phyloP scores from a whole-genome alignment of 805 yeast genomes.

The Lachancea cidri region DNA sequence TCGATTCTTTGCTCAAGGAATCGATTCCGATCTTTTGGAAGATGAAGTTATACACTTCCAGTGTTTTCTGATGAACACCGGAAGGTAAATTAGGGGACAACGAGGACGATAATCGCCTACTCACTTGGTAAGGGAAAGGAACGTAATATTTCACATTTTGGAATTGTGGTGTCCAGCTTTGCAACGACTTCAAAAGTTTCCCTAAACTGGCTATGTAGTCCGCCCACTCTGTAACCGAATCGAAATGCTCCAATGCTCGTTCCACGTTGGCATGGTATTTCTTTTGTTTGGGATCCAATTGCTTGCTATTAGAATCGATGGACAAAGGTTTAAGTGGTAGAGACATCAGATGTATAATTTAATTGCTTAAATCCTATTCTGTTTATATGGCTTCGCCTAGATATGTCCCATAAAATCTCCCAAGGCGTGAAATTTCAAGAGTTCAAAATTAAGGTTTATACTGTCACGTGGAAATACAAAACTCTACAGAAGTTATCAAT shows the following conservation, averaged over 20 bases:
- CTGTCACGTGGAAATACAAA: too few species aligned
- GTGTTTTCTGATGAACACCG: slow-evolving; percentile 89
- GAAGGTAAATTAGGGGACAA: slow-evolving; percentile 79
- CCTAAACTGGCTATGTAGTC: slow-evolving; percentile 90
- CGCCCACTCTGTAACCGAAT: slow-evolving; percentile 92
- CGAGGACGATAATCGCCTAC: slow-evolving; percentile 72
- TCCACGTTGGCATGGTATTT: slow-evolving; percentile 65
- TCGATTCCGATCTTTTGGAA: slow-evolving; percentile 59
- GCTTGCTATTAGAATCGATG: slow-evolving; percentile 27
- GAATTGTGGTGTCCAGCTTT: slow-evolving; percentile 39
- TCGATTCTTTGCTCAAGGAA: slow-evolving; percentile 49
- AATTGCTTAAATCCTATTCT: background rate
- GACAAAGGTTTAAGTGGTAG: slow-evolving; percentile 29
- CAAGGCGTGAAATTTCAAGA: too few species aligned
- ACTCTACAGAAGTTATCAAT: too few species aligned
- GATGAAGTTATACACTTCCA: slow-evolving; percentile 68
- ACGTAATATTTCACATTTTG: slow-evolving; percentile 45
- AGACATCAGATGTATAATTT: slow-evolving; percentile 25
- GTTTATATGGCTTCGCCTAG: slow-evolving; percentile 1
- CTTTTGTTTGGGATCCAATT: slow-evolving; percentile 57
- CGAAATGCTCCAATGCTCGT: slow-evolving; percentile 69
- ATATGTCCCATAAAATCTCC: too few species aligned
- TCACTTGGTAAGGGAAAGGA: slow-evolving; percentile 62
- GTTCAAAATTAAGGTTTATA: too few species aligned
- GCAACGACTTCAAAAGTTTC: slow-evolving; percentile 68